Conservation (phyloP, 1,284 basidiomycete genomes). For the Cryptococcus hybrid region DNA sequence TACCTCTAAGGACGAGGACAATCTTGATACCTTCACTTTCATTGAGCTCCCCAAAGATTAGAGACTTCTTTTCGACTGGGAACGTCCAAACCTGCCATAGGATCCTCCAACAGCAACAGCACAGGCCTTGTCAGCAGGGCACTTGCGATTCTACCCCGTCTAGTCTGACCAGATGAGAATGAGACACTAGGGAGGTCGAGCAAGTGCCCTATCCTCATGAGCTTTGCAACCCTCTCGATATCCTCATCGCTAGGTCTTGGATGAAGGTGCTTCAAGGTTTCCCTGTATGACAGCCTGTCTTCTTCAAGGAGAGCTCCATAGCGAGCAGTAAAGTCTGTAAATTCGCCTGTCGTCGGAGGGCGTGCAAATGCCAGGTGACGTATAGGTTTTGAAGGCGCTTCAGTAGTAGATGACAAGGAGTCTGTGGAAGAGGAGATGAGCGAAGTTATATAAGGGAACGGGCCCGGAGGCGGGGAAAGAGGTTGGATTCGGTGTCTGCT, state of each 20-base stretch:
- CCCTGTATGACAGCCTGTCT: conserved; percentile 64
- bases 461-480: conserved; percentile 58
- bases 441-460: conserved; percentile 66
- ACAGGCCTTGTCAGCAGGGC: conserved; percentile 70
- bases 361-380: conserved; percentile 73
- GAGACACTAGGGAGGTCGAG: conserved; percentile 80
- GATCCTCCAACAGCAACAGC: conserved; percentile 79
- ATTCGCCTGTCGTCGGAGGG: conserved; percentile 64
- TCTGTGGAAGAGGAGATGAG: conserved; percentile 9
- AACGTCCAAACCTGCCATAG: conserved; percentile 53
- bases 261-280: conserved; percentile 29
- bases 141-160: conserved; percentile 78
- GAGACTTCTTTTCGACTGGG: conserved; percentile 41
- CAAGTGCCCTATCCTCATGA: conserved; percentile 60
- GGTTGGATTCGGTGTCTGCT: conserved; percentile 68
- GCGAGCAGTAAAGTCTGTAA: conserved; percentile 86
- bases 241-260: conserved; percentile 36
- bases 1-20: conserved; percentile 71
- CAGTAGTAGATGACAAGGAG: background rate
- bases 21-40: conserved; percentile 52
- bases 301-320: conserved; percentile 83
- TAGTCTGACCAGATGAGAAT: conserved; percentile 87
- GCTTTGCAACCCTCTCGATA: conserved; percentile 43
- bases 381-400: conserved; percentile 58
- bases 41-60: conserved; percentile 40